These are phyloP conservation scores for Calocybe gangraenosa DNA, from an alignment of 768 basidiomycete species.

Conservation along the genomic window DNA sequence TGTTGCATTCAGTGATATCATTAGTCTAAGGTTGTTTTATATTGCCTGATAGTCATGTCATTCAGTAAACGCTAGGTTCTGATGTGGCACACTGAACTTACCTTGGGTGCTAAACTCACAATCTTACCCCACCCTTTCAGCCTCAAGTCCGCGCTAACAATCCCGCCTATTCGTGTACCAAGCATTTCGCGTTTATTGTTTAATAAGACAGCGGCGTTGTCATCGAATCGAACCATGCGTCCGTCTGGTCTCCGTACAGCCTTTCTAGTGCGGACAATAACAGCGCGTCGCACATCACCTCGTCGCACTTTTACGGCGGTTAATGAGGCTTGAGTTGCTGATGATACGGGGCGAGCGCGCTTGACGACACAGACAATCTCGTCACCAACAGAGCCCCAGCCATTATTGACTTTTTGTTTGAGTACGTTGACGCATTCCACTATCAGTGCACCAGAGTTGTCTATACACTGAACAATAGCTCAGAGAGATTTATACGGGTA, in stretches of 20 bases:
- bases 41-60: too few species aligned
- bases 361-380: conserved; percentile 96
- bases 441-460: conserved; percentile 93
- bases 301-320: conserved; percentile 87
- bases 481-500: too few species aligned
- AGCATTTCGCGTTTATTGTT: conserved; percentile 97
- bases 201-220: conserved; percentile 91
- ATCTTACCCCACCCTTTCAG: conserved; percentile 96
- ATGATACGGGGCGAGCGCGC: conserved; percentile 78
- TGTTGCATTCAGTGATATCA: too few species aligned
- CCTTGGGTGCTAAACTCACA: conserved; percentile 87
- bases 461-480: conserved; percentile 66
- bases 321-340: conserved; percentile 59
- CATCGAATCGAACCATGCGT: conserved; percentile 84
- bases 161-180: conserved; percentile 90
- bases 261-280: conserved; percentile 93
- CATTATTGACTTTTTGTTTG: conserved; percentile 94
- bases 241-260: conserved; percentile 84
- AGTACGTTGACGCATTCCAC: conserved; percentile 96
- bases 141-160: conserved; percentile 87
- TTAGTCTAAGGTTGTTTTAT: too few species aligned
- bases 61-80: neutral
- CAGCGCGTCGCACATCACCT: conserved; percentile 93
- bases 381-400: conserved; percentile 90
- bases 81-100: conserved; percentile 28